Evolutionary conservation across 2,329 filamentous ascomycete genomes (phyloP).

Genomic region (Fusarium udum): DNA sequence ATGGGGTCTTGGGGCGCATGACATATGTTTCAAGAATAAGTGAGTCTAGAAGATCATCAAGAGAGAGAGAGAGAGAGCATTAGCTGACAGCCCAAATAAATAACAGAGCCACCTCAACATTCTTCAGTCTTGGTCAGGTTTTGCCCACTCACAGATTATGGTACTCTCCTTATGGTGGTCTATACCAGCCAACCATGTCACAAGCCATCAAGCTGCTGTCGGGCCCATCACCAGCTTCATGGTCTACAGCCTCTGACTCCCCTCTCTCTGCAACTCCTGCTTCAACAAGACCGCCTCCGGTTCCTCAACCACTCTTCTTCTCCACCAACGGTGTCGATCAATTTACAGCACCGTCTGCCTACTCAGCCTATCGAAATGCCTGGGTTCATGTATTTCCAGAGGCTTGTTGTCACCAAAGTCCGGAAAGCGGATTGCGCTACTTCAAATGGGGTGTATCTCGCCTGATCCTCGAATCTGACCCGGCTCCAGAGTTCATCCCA

Average conservation of each 20-base stretch:
- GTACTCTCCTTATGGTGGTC: slow-evolving; percentile 82
- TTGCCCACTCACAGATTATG: slow-evolving; percentile 85
- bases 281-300: slow-evolving; percentile 16
- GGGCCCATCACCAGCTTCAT: slow-evolving; percentile 46
- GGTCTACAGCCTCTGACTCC: slow-evolving; percentile 32
- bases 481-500: slow-evolving; percentile 87
- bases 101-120: slow-evolving; percentile 72
- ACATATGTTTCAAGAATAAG: slow-evolving; percentile 93
- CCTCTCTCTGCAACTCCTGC: background rate
- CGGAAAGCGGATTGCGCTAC: slow-evolving; percentile 83
- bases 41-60: slow-evolving; percentile 51
- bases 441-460: slow-evolving; percentile 98
- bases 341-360: slow-evolving; percentile 77
- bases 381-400: slow-evolving; percentile 99
- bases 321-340: slow-evolving; percentile 73
- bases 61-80: background rate
- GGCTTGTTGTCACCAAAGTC: slow-evolving; percentile 90
- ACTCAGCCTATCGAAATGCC: slow-evolving; percentile 72
- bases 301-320: slow-evolving; percentile 57
- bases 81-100: background rate
- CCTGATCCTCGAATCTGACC: slow-evolving; percentile 88
- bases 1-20: slow-evolving; percentile 91
- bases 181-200: slow-evolving; percentile 88
- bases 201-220: slow-evolving; percentile 88
- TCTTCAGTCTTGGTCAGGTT: slow-evolving; percentile 91